Evolutionary conservation across 805 yeast species (phyloP), one percentile per base, ranked within the genome.

Genomic region (Vanderwaltozyma polyspora): DNA sequence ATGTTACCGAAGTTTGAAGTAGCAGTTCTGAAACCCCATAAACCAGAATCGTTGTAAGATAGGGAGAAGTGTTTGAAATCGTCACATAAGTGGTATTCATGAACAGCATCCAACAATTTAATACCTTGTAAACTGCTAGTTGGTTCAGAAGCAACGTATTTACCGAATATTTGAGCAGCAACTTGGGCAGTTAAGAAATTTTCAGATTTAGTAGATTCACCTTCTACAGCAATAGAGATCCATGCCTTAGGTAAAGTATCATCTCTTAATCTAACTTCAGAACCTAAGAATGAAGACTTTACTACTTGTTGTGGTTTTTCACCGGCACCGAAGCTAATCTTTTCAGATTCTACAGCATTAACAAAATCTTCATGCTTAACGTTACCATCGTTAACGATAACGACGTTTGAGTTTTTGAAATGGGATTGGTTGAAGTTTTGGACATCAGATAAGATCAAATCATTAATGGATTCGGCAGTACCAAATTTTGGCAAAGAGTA

Each of bases 251-350:
- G 84, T 53, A 79, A 58, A 49, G 85, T 82, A 63, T 82, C 94
- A 57, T 82, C 94, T 75, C 94, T 79, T 66, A 80, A 65, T 72
- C 87, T 76, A 45, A 80, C 78, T 58, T 82, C 93, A 31, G 91
- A 80, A 59, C 94, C 94, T 58, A 82, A 70, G 73, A 81, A 82
- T 36, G 74, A 57, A 41, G 82, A 72, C 46, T 68, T 67, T 34
- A 51, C 47, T 36, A 67, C 67, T 46, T 67, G 65, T 34, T 63
- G 65, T 37, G 70, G 27, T 44, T 81, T 84, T 33, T 68, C 60
- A 35, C 73, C 63, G 22, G 77, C 48, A 31, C 62, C 46, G 39
- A 67, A 48, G 10, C 46, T 39, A 35, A 74, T 52, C 6, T 43
- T 36, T 39, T 66, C 49, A 40, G 67, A 57, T 53, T 76, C 77